These are phyloP conservation scores for Cutaneotrichosporon daszewskae DNA, from an alignment of 1,284 basidiomycete genomes.

Conservation along the genomic window DNA sequence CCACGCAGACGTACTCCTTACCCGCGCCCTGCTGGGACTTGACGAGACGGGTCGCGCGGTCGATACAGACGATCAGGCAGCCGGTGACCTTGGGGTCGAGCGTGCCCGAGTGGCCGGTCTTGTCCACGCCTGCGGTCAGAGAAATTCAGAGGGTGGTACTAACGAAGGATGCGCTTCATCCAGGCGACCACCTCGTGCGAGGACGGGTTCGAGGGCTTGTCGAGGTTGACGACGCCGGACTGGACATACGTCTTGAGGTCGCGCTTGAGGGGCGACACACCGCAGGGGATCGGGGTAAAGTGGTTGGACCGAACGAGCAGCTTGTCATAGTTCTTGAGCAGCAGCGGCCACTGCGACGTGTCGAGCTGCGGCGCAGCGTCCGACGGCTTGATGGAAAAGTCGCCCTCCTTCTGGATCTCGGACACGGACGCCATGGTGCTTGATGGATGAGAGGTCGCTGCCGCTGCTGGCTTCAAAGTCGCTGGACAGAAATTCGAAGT, in stretches of 20 bases:
- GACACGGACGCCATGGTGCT: constrained; percentile 32
- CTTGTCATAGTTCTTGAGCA: constrained; percentile 99
- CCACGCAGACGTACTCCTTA: constrained; percentile 97
- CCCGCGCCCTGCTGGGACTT: constrained; percentile 61
- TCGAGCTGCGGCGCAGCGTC: constrained; percentile 68
- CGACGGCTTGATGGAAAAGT: constrained; percentile 80
- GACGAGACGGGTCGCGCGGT: constrained; percentile 98
- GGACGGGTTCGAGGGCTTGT: constrained; percentile 99
- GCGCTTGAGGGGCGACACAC: constrained; percentile 75
- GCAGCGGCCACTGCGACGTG: constrained; percentile 94
- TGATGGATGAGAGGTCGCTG: no score
- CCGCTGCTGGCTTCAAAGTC: constrained; percentile 1
- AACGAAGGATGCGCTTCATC: constrained; percentile 90
- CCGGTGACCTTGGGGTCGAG: constrained; percentile 99
- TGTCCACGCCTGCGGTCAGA: no score
- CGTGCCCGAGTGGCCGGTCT: constrained; percentile 82
- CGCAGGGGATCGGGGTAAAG: constrained; percentile 89
- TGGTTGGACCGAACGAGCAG: constrained; percentile 88
- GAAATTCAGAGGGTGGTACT: no score
- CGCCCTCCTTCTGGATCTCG: constrained; percentile 52
- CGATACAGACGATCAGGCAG: constrained; percentile 97
- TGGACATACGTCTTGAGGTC: constrained; percentile 88
- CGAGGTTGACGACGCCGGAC: constrained; percentile 89
- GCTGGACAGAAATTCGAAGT: no score
- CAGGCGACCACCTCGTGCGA: constrained; percentile 99